A percentile compares a stretch with the other conserved stretches of the same genome.
Conservation (phyloP, 495 filamentous ascomycete genomes). For the Barbatosphaeria neglecta region DNA sequence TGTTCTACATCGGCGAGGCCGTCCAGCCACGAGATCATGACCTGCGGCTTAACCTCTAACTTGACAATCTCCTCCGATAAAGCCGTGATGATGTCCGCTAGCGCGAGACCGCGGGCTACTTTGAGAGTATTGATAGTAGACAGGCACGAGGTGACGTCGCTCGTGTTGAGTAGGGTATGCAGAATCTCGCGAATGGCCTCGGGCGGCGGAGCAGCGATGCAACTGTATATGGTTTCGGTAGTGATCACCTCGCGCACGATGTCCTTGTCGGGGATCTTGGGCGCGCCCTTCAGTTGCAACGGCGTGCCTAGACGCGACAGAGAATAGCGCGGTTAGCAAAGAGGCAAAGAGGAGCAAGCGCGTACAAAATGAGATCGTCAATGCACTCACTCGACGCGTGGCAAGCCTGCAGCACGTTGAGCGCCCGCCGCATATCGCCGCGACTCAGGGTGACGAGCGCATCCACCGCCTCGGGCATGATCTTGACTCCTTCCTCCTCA, state of each 20-base stretch:
- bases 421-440: constrained; percentile 88
- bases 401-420: constrained; percentile 95
- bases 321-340: constrained; percentile 8
- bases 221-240: constrained; percentile 87
- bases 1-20: constrained; percentile 89
- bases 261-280: constrained; percentile 44
- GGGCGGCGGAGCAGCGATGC: constrained; percentile 90
- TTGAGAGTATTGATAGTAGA: constrained; percentile 80
- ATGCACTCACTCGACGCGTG: constrained; percentile 69
- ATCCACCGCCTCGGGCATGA: constrained; percentile 63
- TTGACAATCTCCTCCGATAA: constrained; percentile 69
- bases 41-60: constrained; percentile 77
- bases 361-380: background rate
- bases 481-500: constrained; percentile 74
- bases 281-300: constrained; percentile 50
- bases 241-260: constrained; percentile 76
- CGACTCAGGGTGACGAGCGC: constrained; percentile 79
- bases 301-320: constrained; percentile 45
- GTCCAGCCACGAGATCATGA: constrained; percentile 82
- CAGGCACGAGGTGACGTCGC: constrained; percentile 78
- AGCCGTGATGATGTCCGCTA: constrained; percentile 86
- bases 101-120: constrained; percentile 70
- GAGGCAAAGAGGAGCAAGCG: constrained; percentile 10
- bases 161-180: constrained; percentile 66
- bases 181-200: constrained; percentile 77